These are phyloP conservation scores for Paramecium primaurelia DNA, from an alignment of 73 alveolate genomes.

Conservation along the genomic window DNA sequence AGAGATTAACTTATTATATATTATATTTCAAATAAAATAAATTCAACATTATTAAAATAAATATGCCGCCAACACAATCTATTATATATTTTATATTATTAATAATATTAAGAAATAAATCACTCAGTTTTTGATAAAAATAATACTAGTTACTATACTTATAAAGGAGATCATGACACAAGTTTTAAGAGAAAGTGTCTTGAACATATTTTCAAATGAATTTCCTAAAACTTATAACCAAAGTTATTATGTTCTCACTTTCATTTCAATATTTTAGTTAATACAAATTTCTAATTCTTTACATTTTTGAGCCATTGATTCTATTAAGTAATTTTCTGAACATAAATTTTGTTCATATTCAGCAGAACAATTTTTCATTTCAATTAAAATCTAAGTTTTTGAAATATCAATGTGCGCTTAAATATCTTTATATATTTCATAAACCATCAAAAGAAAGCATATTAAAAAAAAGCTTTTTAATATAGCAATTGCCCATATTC, in stretches of 20 bases:
- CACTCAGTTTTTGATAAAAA: not conserved
- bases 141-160: not conserved
- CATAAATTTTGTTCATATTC: not conserved
- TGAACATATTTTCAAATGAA: not conserved
- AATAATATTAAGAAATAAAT: not conserved
- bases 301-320: not conserved
- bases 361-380: not conserved
- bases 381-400: not conserved
- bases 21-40: too few relatives aligned
- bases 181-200: not conserved
- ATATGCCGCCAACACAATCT: not conserved
- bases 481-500: not conserved
- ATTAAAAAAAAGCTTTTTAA: not conserved
- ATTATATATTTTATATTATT: not conserved
- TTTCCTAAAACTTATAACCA: not conserved
- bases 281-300: constrained; percentile 15
- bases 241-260: not conserved
- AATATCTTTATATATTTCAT: not conserved
- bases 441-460: not conserved
- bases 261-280: not conserved
- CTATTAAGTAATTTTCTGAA: not conserved
- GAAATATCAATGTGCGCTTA: not conserved
- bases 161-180: not conserved
- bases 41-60: too few relatives aligned
- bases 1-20: not conserved